phyloP scores from a whole-genome alignment of 495 filamentous ascomycete genomes.

The Daldinia vernicosa region DNA sequence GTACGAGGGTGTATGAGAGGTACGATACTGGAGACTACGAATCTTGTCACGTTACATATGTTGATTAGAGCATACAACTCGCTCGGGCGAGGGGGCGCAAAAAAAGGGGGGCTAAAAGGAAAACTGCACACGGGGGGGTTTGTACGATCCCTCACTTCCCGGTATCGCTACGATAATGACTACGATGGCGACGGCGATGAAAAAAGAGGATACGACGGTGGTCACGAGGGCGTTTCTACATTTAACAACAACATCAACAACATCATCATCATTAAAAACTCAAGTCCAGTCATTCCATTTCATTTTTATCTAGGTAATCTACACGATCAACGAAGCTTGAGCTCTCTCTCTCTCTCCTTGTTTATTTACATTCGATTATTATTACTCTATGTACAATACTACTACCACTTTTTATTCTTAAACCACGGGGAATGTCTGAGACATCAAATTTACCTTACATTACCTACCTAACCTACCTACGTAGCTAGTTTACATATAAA shows the following conservation, averaged over 20 bases:
- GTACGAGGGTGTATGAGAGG: constrained; percentile 5
- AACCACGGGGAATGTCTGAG: constrained; percentile 23
- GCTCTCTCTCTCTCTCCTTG: constrained; percentile 13
- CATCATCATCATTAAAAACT: constrained; percentile 1
- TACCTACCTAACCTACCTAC: not conserved
- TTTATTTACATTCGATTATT: constrained; percentile 17
- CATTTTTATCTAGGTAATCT: constrained; percentile 1
- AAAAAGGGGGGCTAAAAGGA: constrained; percentile 6
- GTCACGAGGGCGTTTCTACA: constrained; percentile 17
- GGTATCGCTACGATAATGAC: constrained; percentile 25
- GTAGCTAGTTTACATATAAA: not conserved
- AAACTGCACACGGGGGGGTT: not conserved
- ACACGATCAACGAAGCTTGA: constrained; percentile 7
- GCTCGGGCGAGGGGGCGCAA: constrained; percentile 38
- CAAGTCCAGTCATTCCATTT: constrained; percentile 5
- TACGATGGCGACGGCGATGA: constrained; percentile 15
- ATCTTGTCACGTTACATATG: constrained; percentile 22
- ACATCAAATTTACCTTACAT: constrained; percentile 16
- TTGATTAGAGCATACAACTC: constrained; percentile 35
- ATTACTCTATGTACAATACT: constrained; percentile 36
- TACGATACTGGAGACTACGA: constrained; percentile 20
- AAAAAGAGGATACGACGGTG: not conserved
- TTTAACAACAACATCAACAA: constrained; percentile 2
- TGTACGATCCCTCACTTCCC: constrained; percentile 10
- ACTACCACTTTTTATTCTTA: constrained; percentile 1